Conservation (phyloP, 768 basidiomycete genomes). For the Strobilomyces confusus region DNA sequence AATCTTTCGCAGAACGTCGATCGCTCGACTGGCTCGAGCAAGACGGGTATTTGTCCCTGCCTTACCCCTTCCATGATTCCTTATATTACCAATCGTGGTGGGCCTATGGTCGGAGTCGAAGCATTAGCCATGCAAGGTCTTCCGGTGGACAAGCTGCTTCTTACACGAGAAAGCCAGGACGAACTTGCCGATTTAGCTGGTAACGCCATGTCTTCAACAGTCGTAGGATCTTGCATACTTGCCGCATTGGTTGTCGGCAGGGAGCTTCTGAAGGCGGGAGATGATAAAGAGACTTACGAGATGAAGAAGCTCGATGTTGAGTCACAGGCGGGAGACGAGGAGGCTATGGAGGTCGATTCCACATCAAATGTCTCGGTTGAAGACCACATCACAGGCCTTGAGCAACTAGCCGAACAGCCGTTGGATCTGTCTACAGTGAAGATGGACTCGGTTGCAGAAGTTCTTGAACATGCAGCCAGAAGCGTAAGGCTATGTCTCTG, state of each 20-base stretch:
- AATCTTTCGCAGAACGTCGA: constrained; percentile 97
- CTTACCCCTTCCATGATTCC: constrained; percentile 97
- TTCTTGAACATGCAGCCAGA: constrained; percentile 61
- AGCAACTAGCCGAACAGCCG: constrained; percentile 55
- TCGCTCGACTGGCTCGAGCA: constrained; percentile 76
- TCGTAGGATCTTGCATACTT: constrained; percentile 87
- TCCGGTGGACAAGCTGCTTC: constrained; percentile 84
- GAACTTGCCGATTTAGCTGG: constrained; percentile 92
- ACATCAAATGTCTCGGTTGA: constrained; percentile 29
- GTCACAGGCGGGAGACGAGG: constrained; percentile 29
- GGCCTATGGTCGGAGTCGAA: constrained; percentile 92
- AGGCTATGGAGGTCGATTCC: constrained; percentile 49
- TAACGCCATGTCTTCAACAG: constrained; percentile 97
- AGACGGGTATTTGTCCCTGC: constrained; percentile 85
- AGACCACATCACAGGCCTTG: constrained; percentile 67
- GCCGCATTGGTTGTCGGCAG: constrained; percentile 70
- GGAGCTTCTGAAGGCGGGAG: constrained; percentile 62
- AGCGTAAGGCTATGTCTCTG: constrained; percentile 85
- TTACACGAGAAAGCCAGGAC: constrained; percentile 92
- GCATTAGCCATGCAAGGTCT: constrained; percentile 93
- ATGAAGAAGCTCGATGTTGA: constrained; percentile 45
- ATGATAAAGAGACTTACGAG: constrained; percentile 67
- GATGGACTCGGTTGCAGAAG: constrained; percentile 42
- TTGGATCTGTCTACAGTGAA: constrained; percentile 65
- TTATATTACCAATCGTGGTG: constrained; percentile 92